Base-by-base conservation (phyloP, 805 yeast genomes). In the Saturnispora galanensis region DNA sequence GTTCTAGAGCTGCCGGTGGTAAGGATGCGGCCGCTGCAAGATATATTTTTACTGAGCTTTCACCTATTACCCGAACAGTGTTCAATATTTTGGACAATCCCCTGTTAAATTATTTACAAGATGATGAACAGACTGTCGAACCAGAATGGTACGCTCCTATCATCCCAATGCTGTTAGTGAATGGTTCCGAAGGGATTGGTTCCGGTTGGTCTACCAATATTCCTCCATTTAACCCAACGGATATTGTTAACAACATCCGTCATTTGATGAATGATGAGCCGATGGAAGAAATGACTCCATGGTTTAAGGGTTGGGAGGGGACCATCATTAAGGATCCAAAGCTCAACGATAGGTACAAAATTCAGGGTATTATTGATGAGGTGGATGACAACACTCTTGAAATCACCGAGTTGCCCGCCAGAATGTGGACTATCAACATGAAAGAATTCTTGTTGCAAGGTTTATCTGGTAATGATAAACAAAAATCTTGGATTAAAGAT, bases 11-110 rank as follows among this genome's bases (percentile, higher is more conserved):
- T 21, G 73, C 86, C 21, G 98, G 98, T 64, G 98, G 98, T 69
- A 93, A 93, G 62, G 98, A 93, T 69, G 93, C 89, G 12, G 84
- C 97, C n/a, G 97, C 97, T 26, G 81, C 96, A 38, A 89, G 98
- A 75, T 93, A 93, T 69, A 89, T 93, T 61, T 85, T 76, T 63
- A 93, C 98, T 0, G 88, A 85, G 56, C 67, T 93, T 51, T 77
- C 76, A 44, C 78, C 81, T 31, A 70, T 93, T 41, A 84, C 97
- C 0, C 70, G 84, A 46, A 77, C 69, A 45, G 74, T 90, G 6
- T 88, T 90, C 64, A 80, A 84, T 52, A 77, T 84, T 0, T 70
- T 79, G 38, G 98, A 93, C 63, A 83, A 81, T 54, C 81, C 89
- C 1, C 65, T 93, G 39, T 77, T 81, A 53, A 74, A 71, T 0